phyloP scores from a whole-genome alignment of 1,284 basidiomycete genomes.

The Apiotrichum porosum region DNA sequence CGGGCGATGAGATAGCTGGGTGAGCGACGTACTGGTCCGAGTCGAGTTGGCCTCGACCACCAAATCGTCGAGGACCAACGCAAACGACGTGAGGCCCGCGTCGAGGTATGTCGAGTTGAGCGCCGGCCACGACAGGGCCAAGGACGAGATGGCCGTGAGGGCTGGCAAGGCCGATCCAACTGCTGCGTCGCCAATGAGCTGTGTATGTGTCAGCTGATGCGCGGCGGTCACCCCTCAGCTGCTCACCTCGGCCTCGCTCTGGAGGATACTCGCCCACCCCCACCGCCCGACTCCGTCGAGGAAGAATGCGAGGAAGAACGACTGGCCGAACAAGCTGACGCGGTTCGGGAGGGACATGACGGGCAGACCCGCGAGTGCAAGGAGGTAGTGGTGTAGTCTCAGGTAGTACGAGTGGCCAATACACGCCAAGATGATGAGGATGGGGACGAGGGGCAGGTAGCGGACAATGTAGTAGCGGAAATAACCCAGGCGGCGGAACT shows the following conservation, averaged over 20 bases:
- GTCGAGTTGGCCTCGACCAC: slow-evolving; percentile 15
- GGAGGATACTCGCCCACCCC: slow-evolving; percentile 42
- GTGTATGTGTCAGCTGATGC: background rate
- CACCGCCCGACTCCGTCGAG: slow-evolving; percentile 43
- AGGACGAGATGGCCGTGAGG: slow-evolving; percentile 7
- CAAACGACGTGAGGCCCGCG: slow-evolving; percentile 20
- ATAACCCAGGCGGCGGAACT: slow-evolving; percentile 30
- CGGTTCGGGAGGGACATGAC: slow-evolving; percentile 39
- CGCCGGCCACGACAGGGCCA: slow-evolving; percentile 13
- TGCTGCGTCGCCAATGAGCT: slow-evolving; percentile 29
- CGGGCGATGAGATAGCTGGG: background rate
- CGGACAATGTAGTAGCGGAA: slow-evolving; percentile 38
- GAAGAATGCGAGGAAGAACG: slow-evolving; percentile 39
- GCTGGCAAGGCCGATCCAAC: slow-evolving; percentile 16
- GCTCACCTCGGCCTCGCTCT: slow-evolving; percentile 13
- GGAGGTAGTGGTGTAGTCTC: slow-evolving; percentile 41
- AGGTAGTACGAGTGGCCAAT: slow-evolving; percentile 33
- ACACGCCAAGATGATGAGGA: slow-evolving; percentile 33
- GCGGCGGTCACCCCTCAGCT: background rate
- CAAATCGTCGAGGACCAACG: slow-evolving; percentile 30
- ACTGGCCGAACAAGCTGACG: slow-evolving; percentile 33
- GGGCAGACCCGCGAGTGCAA: slow-evolving; percentile 33
- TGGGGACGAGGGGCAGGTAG: slow-evolving; percentile 38
- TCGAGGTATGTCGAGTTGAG: slow-evolving; percentile 13
- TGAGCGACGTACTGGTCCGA: slow-evolving; percentile 12